These are phyloP conservation scores for Cladobotryum protrusum DNA, from an alignment of 2,329 filamentous ascomycete species.

Conservation along the genomic window DNA sequence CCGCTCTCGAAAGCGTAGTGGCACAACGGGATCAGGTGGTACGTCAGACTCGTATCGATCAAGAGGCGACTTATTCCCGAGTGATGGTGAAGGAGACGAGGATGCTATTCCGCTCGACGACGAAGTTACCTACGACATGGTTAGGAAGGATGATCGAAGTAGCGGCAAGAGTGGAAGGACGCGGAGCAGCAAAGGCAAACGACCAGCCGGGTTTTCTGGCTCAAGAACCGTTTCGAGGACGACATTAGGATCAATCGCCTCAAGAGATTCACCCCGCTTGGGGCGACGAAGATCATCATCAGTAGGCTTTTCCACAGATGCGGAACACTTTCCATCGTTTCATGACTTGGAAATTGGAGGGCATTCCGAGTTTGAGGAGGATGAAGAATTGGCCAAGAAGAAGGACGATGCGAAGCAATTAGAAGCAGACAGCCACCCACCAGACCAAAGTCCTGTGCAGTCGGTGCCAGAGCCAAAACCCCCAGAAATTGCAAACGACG, in stretches of 20 bases:
- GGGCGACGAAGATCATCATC: slow-evolving; percentile 23
- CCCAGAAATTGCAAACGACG: slow-evolving; percentile 27
- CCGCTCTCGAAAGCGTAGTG: slow-evolving; percentile 55
- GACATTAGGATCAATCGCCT: slow-evolving; percentile 44
- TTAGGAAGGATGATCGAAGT: slow-evolving; percentile 68
- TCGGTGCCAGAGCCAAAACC: slow-evolving; percentile 15
- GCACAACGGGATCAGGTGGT: slow-evolving; percentile 70
- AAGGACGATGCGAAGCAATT: slow-evolving; percentile 46
- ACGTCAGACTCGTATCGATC: slow-evolving; percentile 84
- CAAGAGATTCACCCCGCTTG: slow-evolving; percentile 25
- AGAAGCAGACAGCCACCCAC: slow-evolving; percentile 44
- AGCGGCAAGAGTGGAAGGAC: slow-evolving; percentile 53
- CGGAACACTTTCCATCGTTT: slow-evolving; percentile 38
- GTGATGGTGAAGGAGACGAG: slow-evolving; percentile 78
- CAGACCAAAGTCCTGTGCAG: slow-evolving; percentile 15
- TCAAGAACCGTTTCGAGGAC: slow-evolving; percentile 53
- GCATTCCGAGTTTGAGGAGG: slow-evolving; percentile 44
- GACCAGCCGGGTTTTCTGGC: slow-evolving; percentile 31
- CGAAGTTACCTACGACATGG: slow-evolving; percentile 79
- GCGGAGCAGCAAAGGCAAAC: slow-evolving; percentile 54
- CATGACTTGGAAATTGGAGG: slow-evolving; percentile 48
- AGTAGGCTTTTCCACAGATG: slow-evolving; percentile 29
- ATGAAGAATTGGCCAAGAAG: slow-evolving; percentile 46
- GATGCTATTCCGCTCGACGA: slow-evolving; percentile 91
- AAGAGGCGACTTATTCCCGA: slow-evolving; percentile 83